phyloP scores from a whole-genome alignment of 2,329 filamentous ascomycete species.

The Ophiostoma himal-ulmi region DNA sequence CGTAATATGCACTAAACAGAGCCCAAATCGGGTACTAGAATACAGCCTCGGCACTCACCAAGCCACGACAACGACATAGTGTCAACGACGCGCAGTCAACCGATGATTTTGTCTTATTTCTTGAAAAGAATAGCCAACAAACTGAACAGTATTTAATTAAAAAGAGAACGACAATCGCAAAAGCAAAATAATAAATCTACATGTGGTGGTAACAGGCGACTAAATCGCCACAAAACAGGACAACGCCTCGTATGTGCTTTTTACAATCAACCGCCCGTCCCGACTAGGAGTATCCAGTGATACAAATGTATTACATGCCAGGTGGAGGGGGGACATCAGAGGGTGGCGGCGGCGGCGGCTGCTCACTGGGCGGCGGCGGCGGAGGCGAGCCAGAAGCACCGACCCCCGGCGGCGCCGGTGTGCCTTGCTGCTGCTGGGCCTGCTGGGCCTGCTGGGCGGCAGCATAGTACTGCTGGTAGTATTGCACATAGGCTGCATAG shows the following conservation, averaged over 20 bases:
- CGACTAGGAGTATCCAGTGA: not conserved
- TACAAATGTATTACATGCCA: not conserved
- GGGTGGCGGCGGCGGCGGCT: conserved; percentile 34
- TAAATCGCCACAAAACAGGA: not conserved
- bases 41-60: not conserved
- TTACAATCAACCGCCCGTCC: not conserved
- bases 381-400: conserved; percentile 39
- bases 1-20: conserved; percentile 8
- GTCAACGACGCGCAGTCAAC: not conserved
- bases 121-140: not conserved
- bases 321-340: conserved; percentile 34
- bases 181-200: not conserved
- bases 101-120: not conserved
- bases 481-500: conserved; percentile 68
- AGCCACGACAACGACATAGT: not conserved
- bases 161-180: not conserved
- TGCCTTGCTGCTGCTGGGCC: conserved; percentile 38
- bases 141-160: not conserved
- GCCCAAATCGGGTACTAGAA: conserved; percentile 7
- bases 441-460: conserved; percentile 49
- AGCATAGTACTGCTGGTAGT: conserved; percentile 67
- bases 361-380: conserved; percentile 42
- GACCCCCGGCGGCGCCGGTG: conserved; percentile 19
- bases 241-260: not conserved
- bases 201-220: not conserved